Evolutionary conservation across 352 stramenopile species (phyloP).

Genomic region (Globisporangium radiosum): DNA sequence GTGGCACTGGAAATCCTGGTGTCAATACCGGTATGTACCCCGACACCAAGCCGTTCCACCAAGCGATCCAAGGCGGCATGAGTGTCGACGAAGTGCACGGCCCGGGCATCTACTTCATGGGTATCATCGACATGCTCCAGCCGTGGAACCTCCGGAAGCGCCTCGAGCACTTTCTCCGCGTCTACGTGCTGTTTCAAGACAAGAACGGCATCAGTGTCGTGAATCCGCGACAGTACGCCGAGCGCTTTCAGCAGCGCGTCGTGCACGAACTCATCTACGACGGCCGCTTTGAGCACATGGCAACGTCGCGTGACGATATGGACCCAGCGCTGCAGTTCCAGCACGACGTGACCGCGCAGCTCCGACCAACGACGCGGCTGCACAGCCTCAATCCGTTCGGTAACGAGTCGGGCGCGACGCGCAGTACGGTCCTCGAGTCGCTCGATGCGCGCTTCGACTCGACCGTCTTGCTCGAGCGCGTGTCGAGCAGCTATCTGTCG

Average conservation of each 20-base stretch:
- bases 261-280: conserved; percentile 74
- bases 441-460: conserved; percentile 27
- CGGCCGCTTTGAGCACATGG: conserved; percentile 14
- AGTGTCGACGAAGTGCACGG: conserved; percentile 83
- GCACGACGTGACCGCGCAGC: neutral
- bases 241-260: conserved; percentile 72
- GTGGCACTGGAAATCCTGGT: too few species aligned
- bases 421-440: conserved; percentile 50
- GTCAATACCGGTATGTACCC: neutral
- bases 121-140: conserved; percentile 94
- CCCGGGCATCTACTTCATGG: conserved; percentile 92
- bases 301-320: conserved; percentile 16
- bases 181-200: conserved; percentile 68
- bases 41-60: conserved; percentile 42
- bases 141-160: conserved; percentile 92
- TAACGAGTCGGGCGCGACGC: conserved; percentile 33
- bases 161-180: conserved; percentile 78
- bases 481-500: conserved; percentile 13
- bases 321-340: conserved; percentile 24
- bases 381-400: conserved; percentile 20
- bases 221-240: conserved; percentile 62
- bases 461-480: conserved; percentile 16
- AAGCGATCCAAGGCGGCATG: conserved; percentile 51
- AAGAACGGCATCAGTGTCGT: conserved; percentile 66
- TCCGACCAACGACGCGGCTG: conserved; percentile 17